Evolutionary conservation across 2,329 filamentous ascomycete genomes (phyloP), one percentile per base, ranked within the genome.

Genomic region (Bimuria novae-zelandiae): DNA sequence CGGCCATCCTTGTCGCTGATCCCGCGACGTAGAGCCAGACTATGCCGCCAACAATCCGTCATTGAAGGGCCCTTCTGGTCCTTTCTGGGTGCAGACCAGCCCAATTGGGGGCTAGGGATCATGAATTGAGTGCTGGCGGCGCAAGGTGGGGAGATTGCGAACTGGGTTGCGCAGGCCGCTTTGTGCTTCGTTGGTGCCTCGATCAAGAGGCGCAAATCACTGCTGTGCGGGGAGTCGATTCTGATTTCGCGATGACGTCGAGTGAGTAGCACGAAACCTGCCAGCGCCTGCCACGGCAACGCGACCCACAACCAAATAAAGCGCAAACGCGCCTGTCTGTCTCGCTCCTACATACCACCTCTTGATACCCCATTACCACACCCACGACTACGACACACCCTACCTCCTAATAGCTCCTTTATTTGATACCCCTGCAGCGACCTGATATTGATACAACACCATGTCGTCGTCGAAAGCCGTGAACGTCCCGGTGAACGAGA

Each of bases 401-500:
- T 19, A 16, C 25, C 27, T 27, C 35, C 29, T 27, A 19, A 32
- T 35, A 41, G 25, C 40, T 35, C 14, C n/a, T 36, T 45, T 44
- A 48, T 44, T 55, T 49, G 52, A 55, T 55, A 55, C 52, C 52
- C 52, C 47, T 25, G 19, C 17, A 32, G 21, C 25, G 16, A 35
- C 23, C 25, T 22, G 33, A 32, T 43, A 48, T 45, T 41, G 36
- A 44, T 44, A 44, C 17, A 36, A 45, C 53, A 49, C n/a, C 39
- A 55, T 55, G 53, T 23, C 53, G 5, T 40, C 47, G 14, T 51
- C 44, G 2, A 60, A 62, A 32, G 58, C 69, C 52, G 88, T 93
- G 69, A 92, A 94, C 75, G 84, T 82, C 64, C 90, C 90, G 27
- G 87, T 84, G 57, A 83, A 94, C 75, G 68, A 82, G 56, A 87